Percentiles rank a stretch among this genome's conserved stretches.
phyloP scores from a whole-genome alignment of 2,329 filamentous ascomycete genomes.

The Bipolaris victoriae region DNA sequence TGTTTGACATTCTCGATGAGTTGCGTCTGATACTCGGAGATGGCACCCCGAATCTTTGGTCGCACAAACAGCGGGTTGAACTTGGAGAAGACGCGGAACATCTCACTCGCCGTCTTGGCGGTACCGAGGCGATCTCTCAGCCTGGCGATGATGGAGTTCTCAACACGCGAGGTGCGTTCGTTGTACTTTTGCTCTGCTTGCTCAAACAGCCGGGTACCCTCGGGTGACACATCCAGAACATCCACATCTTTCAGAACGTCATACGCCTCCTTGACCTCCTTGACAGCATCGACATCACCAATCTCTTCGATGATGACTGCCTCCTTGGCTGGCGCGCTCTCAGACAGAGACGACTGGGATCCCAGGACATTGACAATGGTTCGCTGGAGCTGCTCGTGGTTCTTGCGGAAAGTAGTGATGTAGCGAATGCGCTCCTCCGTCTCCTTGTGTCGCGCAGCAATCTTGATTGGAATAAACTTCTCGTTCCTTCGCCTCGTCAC shows the following conservation, averaged over 20 bases:
- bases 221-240: constrained; percentile 85
- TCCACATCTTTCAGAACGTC: constrained; percentile 94
- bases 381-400: constrained; percentile 95
- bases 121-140: constrained; percentile 91
- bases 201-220: constrained; percentile 90
- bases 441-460: constrained; percentile 83
- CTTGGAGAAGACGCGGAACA: constrained; percentile 99
- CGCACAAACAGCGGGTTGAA: constrained; percentile 99
- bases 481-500: constrained; percentile 92
- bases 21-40: constrained; percentile 96
- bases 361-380: constrained; percentile 98
- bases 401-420: constrained; percentile 91
- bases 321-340: constrained; percentile 40
- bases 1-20: constrained; percentile 98
- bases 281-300: constrained; percentile 94
- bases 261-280: constrained; percentile 95
- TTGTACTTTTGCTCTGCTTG: constrained; percentile 96
- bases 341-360: constrained; percentile 58
- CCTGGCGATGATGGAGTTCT: constrained; percentile 97
- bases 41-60: constrained; percentile 98
- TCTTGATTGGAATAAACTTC: constrained; percentile 98
- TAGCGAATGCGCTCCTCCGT: constrained; percentile 92
- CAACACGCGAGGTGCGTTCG: constrained; percentile 92
- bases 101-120: constrained; percentile 96
- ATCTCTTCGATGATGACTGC: constrained; percentile 87